Evolutionary conservation across 164 flowering plant genomes (phyloP), one percentile per base, ranked within the genome.

Genomic region (Chloranthus sessilifolius): DNA sequence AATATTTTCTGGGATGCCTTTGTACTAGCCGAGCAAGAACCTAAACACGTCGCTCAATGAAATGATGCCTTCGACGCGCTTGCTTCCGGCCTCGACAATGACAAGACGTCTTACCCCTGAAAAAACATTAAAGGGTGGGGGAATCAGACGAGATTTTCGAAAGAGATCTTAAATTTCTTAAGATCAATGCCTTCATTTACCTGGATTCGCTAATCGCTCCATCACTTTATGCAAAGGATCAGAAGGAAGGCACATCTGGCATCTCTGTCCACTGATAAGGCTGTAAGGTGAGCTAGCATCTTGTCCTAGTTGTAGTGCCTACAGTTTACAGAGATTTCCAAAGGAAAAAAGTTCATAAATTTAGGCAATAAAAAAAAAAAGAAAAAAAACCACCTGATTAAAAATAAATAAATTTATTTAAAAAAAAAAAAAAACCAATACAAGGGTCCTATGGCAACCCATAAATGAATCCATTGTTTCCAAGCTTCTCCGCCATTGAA

Each of bases 41-140:
- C 62, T 78, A 66, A 90, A 79, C 35, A 90, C 64, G 53, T 90
- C 98, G 28, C 75, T 69, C 48, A 87, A 55, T 21, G 98, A 71
- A 48, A 90, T 59, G 37, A 90, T 78, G 52, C 96, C 98, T 71
- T 90, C 91, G 7, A 87, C 95, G 2, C 91, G 88, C 68, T 83
- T 87, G 74, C 85, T 90, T 24, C 98, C 98, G 48, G 98, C 96
- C 62, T 90, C 98, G 53, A 90, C 96, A 35, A 90, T 59, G 21
- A 90, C 67, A 44, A 90, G 70, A 30, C 89, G 76, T 49, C 96
- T 75, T 23, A 90, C 85, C 38, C 94, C 98, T 90, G 77, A 66
- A 59, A 63, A 62, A 30, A 36, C 28, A 51, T 36, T 35, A 0
- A n/a, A n/a, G n/a, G n/a, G n/a, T n/a, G n/a, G 2, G n/a, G 7